These are phyloP conservation scores for Viridothelium virens DNA, from an alignment of 495 filamentous ascomycete species.

Conservation along the genomic window DNA sequence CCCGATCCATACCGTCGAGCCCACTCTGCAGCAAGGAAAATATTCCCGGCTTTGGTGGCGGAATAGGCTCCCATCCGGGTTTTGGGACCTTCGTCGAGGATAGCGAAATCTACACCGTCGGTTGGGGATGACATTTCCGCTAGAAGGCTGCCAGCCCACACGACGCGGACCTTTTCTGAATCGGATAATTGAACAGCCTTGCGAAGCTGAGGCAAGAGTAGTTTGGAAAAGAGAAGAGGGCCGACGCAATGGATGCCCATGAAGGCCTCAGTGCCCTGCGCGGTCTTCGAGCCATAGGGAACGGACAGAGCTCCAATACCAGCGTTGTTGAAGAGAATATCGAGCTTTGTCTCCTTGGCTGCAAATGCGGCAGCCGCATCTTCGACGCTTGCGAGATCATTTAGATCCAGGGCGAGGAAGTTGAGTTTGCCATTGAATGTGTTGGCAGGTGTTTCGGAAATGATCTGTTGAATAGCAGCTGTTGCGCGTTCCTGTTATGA, in stretches of 20 bases:
- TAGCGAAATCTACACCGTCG: constrained; percentile 28
- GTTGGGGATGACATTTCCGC: constrained; percentile 21
- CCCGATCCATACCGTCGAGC: constrained; percentile 21
- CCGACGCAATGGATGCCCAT: constrained; percentile 42
- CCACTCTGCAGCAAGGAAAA: constrained; percentile 36
- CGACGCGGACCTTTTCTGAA: constrained; percentile 32
- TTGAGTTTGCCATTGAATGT: constrained; percentile 32
- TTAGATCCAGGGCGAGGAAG: constrained; percentile 41
- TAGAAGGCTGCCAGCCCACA: constrained; percentile 33
- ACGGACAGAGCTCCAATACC: constrained; percentile 36
- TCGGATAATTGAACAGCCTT: constrained; percentile 29
- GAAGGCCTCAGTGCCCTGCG: constrained; percentile 38
- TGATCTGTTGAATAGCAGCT: constrained; percentile 35
- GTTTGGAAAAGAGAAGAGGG: constrained; percentile 39
- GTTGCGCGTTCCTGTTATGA: constrained; percentile 26
- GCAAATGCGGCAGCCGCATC: constrained; percentile 37
- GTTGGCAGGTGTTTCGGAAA: constrained; percentile 16
- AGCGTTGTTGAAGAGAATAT: constrained; percentile 48
- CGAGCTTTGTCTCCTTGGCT: constrained; percentile 36
- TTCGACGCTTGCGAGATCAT: constrained; percentile 43
- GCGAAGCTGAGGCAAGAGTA: constrained; percentile 40
- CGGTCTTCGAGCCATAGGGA: constrained; percentile 32
- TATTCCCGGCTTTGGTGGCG: constrained; percentile 37
- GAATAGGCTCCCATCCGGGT: constrained; percentile 31
- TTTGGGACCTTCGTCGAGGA: constrained; percentile 8